A percentile compares a stretch with the other conserved stretches of the same genome.
phyloP scores from a whole-genome alignment of 495 filamentous ascomycete species.

The Geoglossum glabrum region DNA sequence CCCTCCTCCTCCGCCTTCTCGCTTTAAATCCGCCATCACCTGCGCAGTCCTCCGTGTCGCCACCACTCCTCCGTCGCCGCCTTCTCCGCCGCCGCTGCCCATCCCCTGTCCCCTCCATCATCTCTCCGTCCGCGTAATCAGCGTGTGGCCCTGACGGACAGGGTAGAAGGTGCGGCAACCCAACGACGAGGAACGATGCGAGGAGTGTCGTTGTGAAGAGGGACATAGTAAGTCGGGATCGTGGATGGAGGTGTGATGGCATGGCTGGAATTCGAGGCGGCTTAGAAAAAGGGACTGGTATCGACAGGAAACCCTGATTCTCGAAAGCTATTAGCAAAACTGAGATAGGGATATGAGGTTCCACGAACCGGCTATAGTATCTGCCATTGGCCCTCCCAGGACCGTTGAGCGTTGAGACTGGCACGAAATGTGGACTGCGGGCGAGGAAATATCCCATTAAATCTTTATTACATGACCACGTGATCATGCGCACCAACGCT shows the following conservation, averaged over 20 bases:
- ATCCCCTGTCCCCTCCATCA: conserved; percentile 28
- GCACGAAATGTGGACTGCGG: neutral
- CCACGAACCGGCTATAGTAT: neutral
- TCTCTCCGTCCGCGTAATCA: conserved; percentile 49
- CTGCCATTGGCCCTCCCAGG: neutral
- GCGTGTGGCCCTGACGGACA: conserved; percentile 63
- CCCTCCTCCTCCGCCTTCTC: neutral
- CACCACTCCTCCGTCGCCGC: conserved; percentile 3
- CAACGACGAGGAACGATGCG: conserved; percentile 81
- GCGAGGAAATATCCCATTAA: neutral
- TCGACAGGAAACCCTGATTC: neutral
- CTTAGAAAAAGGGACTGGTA: neutral
- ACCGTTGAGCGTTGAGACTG: neutral
- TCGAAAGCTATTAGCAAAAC: neutral
- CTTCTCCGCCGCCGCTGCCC: conserved; percentile 10
- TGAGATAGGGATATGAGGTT: neutral
- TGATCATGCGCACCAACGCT: too few relatives aligned
- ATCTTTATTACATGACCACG: too few relatives aligned
- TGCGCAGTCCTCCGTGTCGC: neutral
- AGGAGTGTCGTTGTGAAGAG: conserved; percentile 89
- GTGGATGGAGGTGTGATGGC: conserved; percentile 83
- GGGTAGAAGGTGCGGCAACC: conserved; percentile 75
- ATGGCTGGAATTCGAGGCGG: conserved; percentile 23
- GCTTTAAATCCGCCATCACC: neutral
- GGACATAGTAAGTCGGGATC: conserved; percentile 73